Conservation (phyloP, 2,329 filamentous ascomycete species). For the Sclerotiophoma versabilis region DNA sequence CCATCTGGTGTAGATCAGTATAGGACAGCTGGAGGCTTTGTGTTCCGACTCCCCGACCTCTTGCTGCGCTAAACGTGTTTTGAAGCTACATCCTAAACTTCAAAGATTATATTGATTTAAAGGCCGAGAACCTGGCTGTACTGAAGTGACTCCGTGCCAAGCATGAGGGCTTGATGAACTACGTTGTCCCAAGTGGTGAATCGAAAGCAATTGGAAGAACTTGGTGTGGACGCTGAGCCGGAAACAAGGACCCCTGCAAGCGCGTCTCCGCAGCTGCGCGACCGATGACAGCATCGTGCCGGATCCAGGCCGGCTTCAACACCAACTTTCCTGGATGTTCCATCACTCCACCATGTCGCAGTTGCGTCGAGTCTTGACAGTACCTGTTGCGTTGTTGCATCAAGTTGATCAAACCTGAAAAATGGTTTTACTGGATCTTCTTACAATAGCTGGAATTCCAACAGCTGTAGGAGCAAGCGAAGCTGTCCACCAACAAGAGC, state of each 20-base stretch:
- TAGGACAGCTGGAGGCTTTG: too few relatives aligned
- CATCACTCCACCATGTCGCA: constrained; percentile 11
- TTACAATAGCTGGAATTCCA: constrained; percentile 53
- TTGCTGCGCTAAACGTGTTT: too few relatives aligned
- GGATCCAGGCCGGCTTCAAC: constrained; percentile 20
- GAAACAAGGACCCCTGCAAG: not conserved
- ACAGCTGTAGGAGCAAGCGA: constrained; percentile 59
- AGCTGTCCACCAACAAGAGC: constrained; percentile 57
- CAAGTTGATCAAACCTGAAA: not conserved
- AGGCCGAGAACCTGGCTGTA: not conserved
- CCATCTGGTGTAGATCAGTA: too few relatives aligned
- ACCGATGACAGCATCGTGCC: constrained; percentile 37
- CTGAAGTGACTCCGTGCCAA: not conserved
- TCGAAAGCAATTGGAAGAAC: not conserved
- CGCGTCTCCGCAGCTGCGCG: constrained; percentile 19
- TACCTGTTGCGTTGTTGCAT: not conserved
- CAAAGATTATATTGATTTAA: not conserved
- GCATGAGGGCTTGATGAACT: not conserved
- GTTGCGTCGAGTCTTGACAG: not conserved
- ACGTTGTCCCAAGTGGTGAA: not conserved
- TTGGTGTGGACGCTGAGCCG: not conserved
- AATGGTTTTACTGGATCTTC: constrained; percentile 36
- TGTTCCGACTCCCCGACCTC: too few relatives aligned
- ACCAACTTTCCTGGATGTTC: constrained; percentile 21
- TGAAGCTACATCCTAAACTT: constrained; percentile 2